Evolutionary conservation across 2,329 filamentous ascomycete species (phyloP).

Genomic region (Chaetomiaceae sp.): DNA sequence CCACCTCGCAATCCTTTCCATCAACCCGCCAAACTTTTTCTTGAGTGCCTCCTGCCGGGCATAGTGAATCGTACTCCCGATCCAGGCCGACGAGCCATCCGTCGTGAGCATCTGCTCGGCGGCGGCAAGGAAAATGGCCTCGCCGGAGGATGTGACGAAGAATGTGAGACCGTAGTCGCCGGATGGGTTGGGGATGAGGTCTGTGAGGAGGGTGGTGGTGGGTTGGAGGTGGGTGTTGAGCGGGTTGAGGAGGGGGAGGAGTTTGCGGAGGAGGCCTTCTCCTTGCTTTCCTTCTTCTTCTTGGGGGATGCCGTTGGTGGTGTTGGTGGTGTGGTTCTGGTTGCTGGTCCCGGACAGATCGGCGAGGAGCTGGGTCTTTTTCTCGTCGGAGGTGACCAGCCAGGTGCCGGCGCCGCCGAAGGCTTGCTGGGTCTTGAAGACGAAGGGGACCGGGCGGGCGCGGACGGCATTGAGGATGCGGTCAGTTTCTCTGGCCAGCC

Average conservation of each 20-base stretch:
- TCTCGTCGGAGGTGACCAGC: slow-evolving; percentile 27
- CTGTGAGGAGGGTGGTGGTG: slow-evolving; percentile 31
- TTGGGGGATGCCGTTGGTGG: background rate
- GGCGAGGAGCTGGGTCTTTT: slow-evolving; percentile 26
- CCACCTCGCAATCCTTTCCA: slow-evolving; percentile 27
- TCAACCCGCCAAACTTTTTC: slow-evolving; percentile 23
- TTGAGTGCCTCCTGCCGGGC: slow-evolving; percentile 29
- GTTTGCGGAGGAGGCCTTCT: slow-evolving; percentile 28
- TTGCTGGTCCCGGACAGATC: slow-evolving; percentile 19
- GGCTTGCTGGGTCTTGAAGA: slow-evolving; percentile 37
- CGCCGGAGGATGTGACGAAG: slow-evolving; percentile 29
- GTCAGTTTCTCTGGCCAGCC: slow-evolving; percentile 29
- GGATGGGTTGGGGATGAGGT: slow-evolving; percentile 30
- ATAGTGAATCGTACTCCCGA: slow-evolving; percentile 35
- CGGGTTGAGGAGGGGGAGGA: slow-evolving; percentile 31
- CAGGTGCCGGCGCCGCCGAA: slow-evolving; percentile 37
- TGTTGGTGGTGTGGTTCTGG: background rate
- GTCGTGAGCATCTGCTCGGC: slow-evolving; percentile 34
- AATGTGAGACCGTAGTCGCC: slow-evolving; percentile 35
- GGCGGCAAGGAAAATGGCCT: slow-evolving; percentile 31
- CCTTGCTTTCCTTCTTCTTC: background rate
- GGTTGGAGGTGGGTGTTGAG: slow-evolving; percentile 32
- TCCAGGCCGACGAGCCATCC: slow-evolving; percentile 30
- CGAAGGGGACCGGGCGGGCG: slow-evolving; percentile 31
- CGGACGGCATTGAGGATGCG: slow-evolving; percentile 27